Conservation (phyloP, 1,284 basidiomycete genomes). For the Ustilago xerochloae region DNA sequence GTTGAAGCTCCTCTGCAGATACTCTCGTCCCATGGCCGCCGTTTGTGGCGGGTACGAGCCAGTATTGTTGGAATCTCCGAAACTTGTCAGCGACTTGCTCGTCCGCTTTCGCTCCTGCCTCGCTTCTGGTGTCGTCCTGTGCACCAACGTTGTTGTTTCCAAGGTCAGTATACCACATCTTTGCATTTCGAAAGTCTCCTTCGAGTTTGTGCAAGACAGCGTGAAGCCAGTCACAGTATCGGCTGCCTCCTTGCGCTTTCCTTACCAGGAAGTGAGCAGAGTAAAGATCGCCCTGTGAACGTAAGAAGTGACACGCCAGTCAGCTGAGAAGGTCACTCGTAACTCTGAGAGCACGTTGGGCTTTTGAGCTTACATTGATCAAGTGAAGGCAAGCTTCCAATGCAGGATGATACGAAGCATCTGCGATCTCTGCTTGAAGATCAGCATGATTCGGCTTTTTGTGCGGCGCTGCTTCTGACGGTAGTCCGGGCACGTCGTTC, state of each 20-base stretch:
- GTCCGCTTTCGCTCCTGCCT: background rate
- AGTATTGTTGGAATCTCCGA: slow-evolving; percentile 15
- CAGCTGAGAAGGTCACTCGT: background rate
- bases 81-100: background rate
- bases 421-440: slow-evolving; percentile 18
- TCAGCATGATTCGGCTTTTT: slow-evolving; percentile 16
- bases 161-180: slow-evolving; percentile 48
- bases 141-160: slow-evolving; percentile 17
- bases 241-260: slow-evolving; percentile 36
- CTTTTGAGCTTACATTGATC: slow-evolving; percentile 23
- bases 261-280: slow-evolving; percentile 40
- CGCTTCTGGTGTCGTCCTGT: background rate
- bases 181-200: slow-evolving; percentile 38
- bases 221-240: slow-evolving; percentile 41
- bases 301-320: background rate
- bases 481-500: slow-evolving; percentile 7
- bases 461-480: slow-evolving; percentile 17
- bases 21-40: slow-evolving; percentile 3
- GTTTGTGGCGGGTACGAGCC: slow-evolving; percentile 9
- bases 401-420: slow-evolving; percentile 18
- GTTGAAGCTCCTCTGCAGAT: background rate
- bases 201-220: slow-evolving; percentile 43
- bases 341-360: too few relatives aligned
- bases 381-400: slow-evolving; percentile 33
- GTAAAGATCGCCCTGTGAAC: slow-evolving; percentile 27